Conservation (phyloP, 768 basidiomycete species). For the Mycena venus region DNA sequence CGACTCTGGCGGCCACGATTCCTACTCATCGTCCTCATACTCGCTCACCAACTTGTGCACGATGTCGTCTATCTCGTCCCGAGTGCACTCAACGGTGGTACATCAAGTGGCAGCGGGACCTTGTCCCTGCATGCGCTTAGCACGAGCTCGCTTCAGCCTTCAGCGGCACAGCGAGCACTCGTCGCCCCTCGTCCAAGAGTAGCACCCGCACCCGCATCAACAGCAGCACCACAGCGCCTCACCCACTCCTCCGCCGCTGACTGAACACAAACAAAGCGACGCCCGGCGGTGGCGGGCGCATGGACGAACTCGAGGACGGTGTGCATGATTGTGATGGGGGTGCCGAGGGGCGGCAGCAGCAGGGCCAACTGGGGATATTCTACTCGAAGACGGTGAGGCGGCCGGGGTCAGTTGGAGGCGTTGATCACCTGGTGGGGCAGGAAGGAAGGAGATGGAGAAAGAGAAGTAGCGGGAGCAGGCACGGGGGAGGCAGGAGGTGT, state of each 20-base stretch:
- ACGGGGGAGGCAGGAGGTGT: constrained; percentile 96
- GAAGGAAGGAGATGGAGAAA: constrained; percentile 15
- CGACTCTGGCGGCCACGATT: background rate
- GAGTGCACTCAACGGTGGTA: constrained; percentile 50
- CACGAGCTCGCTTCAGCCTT: too few species aligned
- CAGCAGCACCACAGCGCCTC: too few species aligned
- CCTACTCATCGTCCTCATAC: background rate
- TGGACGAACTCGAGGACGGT: constrained; percentile 62
- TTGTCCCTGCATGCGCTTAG: too few species aligned
- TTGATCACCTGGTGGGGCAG: background rate
- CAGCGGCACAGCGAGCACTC: too few species aligned
- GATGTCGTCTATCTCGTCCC: constrained; percentile 57
- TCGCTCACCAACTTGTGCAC: constrained; percentile 52
- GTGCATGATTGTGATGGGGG: constrained; percentile 62
- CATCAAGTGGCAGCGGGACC: constrained; percentile 31
- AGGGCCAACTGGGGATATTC: background rate
- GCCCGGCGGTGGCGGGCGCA: too few species aligned
- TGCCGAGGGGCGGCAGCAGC: background rate
- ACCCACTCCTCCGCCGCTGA: too few species aligned
- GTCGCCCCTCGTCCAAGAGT: too few species aligned
- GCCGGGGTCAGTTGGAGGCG: constrained; percentile 6
- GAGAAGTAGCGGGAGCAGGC: constrained; percentile 7
- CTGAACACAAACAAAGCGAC: too few species aligned
- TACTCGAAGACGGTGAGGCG: constrained; percentile 23
- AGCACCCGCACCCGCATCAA: too few species aligned